phyloP scores from a whole-genome alignment of 2,329 filamentous ascomycete species.

The Aspergillus thermomutatus region DNA sequence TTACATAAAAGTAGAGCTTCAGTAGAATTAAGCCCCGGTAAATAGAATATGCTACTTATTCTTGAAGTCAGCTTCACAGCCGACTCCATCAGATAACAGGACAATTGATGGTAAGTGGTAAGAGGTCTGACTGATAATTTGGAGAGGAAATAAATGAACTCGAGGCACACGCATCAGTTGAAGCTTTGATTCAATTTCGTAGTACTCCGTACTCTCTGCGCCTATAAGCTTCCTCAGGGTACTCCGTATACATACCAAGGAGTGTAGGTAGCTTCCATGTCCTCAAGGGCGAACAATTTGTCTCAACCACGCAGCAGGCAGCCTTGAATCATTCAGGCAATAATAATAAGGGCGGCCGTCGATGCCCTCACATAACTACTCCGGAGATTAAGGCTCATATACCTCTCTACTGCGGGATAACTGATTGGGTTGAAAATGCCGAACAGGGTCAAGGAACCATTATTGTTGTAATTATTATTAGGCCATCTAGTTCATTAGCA shows the following conservation, averaged over 20 bases:
- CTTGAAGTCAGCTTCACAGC: not conserved
- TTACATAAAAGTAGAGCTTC: no score
- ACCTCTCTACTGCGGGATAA: no score
- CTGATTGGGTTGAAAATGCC: no score
- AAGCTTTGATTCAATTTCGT: not conserved
- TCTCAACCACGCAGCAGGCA: not conserved
- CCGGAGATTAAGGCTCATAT: no score
- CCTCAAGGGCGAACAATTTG: not conserved
- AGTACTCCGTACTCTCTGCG: not conserved
- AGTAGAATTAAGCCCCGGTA: no score
- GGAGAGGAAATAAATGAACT: not conserved
- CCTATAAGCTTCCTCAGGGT: not conserved
- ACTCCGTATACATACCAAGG: not conserved
- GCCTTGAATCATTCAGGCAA: no score
- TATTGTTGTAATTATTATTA: no score
- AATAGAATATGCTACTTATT: not conserved
- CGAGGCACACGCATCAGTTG: not conserved
- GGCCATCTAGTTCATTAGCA: no score
- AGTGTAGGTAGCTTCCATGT: not conserved
- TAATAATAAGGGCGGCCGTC: no score
- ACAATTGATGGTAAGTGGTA: not conserved
- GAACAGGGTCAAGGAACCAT: no score
- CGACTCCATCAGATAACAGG: not conserved
- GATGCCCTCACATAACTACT: no score
- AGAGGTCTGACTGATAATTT: not conserved